Evolutionary conservation across 306 rosid genomes (phyloP), one percentile per base, ranked within the genome.

Genomic region (Fragaria iinumae): DNA sequence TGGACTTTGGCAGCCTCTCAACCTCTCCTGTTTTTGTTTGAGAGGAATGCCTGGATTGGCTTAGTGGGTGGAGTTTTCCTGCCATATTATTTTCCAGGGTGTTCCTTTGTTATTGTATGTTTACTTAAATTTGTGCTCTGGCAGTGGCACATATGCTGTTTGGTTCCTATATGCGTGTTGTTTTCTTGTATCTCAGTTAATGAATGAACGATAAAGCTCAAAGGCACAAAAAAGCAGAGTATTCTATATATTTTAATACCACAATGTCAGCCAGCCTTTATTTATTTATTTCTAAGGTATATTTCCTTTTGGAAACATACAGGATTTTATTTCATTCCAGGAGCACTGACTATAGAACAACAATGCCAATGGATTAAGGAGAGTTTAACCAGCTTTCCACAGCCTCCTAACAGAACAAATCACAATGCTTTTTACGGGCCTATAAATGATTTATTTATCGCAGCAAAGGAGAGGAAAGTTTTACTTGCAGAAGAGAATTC

Each of bases 351-450:
- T 65, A 2, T 85, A n/a, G 87, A 90, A 81, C 90, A 89, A 72
- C 97, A 95, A 80, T 90, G 88, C 56, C 76, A 71, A 71, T 90
- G 91, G 93, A 88, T 90, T 36, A 87, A 79, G 91, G 93, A 90
- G 86, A 90, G 96, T 77, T 81, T 95, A 74, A 83, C 44, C 63
- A 86, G 87, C 74, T 92, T 92, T 56, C 99, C 97, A 0, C 96
- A 88, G 81, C 97, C 99, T 75, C 97, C 97, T 39, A 95, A 92
- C 55, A 88, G 99, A 87, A 92, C 99, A 52, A 95, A 92, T 86
- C 97, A 92, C 77, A 90, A 95, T 82, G 96, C 96, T 1, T 84
- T 95, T 44, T 95, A 90, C 71, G 96, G 99, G 71, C 89, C 90
- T 13, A 80, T 92, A 50, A 34, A 60, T 29, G 76, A 89, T 71